Conservation (phyloP, 1,284 basidiomycete species). For the Schizophyllum commune region DNA sequence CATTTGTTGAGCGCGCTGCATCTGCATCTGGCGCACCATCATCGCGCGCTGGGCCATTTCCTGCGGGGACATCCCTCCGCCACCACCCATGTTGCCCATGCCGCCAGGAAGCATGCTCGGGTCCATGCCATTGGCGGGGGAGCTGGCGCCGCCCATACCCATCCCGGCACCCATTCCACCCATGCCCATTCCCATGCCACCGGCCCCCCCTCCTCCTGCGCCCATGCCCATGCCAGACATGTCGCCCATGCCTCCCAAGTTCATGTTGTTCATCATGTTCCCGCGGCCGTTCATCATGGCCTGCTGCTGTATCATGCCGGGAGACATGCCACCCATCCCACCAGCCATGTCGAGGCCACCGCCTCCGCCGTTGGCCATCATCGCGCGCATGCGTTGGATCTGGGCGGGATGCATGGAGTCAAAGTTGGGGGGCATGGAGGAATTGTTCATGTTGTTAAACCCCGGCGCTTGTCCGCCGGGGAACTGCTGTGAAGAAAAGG, state of each 20-base stretch:
- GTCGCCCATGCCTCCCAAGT: slow-evolving; percentile 12
- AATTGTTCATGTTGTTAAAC: not conserved
- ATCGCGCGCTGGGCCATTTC: slow-evolving; percentile 6
- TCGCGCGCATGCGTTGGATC: not conserved
- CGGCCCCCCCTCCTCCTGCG: slow-evolving; percentile 2
- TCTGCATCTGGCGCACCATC: slow-evolving; percentile 1
- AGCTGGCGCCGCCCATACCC: slow-evolving; percentile 4
- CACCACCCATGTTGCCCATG: slow-evolving; percentile 9
- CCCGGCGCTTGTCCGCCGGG: not conserved
- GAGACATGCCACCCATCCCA: slow-evolving; percentile 6
- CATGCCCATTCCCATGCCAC: slow-evolving; percentile 7
- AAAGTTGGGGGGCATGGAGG: not conserved
- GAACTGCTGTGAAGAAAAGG: not conserved
- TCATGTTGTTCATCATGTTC: slow-evolving; percentile 10
- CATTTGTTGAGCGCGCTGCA: slow-evolving; percentile 7
- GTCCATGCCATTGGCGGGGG: not conserved
- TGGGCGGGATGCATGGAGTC: not conserved
- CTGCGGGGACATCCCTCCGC: slow-evolving; percentile 12
- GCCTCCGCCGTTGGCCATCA: not conserved
- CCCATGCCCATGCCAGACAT: not conserved
- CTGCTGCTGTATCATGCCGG: slow-evolving; percentile 8
- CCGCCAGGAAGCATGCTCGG: slow-evolving; percentile 4
- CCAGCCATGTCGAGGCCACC: slow-evolving; percentile 1
- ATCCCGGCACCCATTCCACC: slow-evolving; percentile 7
- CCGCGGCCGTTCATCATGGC: slow-evolving; percentile 15